A percentile compares a stretch with the other conserved stretches of the same genome.
Conservation (phyloP, 257 asterid species). For the Fraxinus anomala region DNA sequence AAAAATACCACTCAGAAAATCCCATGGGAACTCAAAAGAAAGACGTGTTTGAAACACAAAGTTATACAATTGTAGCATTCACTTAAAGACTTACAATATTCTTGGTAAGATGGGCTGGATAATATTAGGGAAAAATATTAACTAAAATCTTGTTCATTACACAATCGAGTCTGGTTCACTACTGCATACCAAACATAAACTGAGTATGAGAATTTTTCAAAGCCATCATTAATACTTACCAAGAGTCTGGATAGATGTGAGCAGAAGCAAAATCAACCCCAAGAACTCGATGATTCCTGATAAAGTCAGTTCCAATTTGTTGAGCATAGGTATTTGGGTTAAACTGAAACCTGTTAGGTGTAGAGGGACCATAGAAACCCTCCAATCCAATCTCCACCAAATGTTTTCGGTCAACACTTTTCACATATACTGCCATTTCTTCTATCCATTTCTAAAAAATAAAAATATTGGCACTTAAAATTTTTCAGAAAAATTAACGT, state of each 20-base stretch:
- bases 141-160: neutral
- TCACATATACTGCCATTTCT: constrained; percentile 82
- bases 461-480: neutral
- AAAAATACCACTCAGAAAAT: neutral
- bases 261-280: constrained; percentile 95
- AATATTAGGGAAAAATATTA: neutral
- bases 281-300: constrained; percentile 88
- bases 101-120: no score
- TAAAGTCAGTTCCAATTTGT: constrained; percentile 91
- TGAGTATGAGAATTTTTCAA: neutral
- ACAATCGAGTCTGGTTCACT: neutral
- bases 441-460: constrained; percentile 63
- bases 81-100: no score
- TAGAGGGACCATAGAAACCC: constrained; percentile 92
- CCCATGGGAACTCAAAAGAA: neutral
- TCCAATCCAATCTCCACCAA: constrained; percentile 78
- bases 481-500: neutral
- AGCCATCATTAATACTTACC: constrained; percentile 44
- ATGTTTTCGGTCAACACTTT: constrained; percentile 88
- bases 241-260: constrained; percentile 87
- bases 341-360: constrained; percentile 64
- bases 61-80: neutral
- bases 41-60: neutral
- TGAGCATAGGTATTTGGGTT: constrained; percentile 79
- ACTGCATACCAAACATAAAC: neutral